phyloP scores from a whole-genome alignment of 2,329 filamentous ascomycete genomes.

The Diaporthe australafricana region DNA sequence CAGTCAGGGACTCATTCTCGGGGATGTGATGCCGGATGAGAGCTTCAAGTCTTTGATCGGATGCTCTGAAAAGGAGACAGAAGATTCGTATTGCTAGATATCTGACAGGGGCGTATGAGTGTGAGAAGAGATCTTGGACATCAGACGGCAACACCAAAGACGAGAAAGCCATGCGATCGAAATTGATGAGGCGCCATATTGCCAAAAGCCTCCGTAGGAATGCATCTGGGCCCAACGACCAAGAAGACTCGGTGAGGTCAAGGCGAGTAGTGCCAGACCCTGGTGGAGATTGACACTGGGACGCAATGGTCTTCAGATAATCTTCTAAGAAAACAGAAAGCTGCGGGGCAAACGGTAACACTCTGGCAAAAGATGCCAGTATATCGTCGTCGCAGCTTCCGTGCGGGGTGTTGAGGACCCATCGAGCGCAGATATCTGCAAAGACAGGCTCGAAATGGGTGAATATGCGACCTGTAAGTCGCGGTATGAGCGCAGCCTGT shows the following conservation, averaged over 20 bases:
- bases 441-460: slow-evolving; percentile 80
- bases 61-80: slow-evolving; percentile 80
- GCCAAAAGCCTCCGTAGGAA: slow-evolving; percentile 68
- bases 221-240: slow-evolving; percentile 27
- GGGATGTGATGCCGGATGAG: slow-evolving; percentile 77
- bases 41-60: slow-evolving; percentile 81
- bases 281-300: not conserved
- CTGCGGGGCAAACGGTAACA: slow-evolving; percentile 85
- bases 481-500: slow-evolving; percentile 74
- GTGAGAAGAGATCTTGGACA: slow-evolving; percentile 76
- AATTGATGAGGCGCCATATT: slow-evolving; percentile 82
- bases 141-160: slow-evolving; percentile 72
- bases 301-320: slow-evolving; percentile 46
- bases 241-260: slow-evolving; percentile 22
- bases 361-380: slow-evolving; percentile 80
- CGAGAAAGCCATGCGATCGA: slow-evolving; percentile 77
- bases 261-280: slow-evolving; percentile 11
- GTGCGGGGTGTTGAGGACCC: slow-evolving; percentile 66
- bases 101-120: slow-evolving; percentile 70
- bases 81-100: slow-evolving; percentile 88
- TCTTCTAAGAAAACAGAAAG: slow-evolving; percentile 77
- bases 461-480: slow-evolving; percentile 80
- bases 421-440: slow-evolving; percentile 85
- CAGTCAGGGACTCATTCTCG: slow-evolving; percentile 69
- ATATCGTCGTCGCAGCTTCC: slow-evolving; percentile 55